phyloP scores from a whole-genome alignment of 2,329 filamentous ascomycete genomes.

The Phaeosphaeriaceae sp. region DNA sequence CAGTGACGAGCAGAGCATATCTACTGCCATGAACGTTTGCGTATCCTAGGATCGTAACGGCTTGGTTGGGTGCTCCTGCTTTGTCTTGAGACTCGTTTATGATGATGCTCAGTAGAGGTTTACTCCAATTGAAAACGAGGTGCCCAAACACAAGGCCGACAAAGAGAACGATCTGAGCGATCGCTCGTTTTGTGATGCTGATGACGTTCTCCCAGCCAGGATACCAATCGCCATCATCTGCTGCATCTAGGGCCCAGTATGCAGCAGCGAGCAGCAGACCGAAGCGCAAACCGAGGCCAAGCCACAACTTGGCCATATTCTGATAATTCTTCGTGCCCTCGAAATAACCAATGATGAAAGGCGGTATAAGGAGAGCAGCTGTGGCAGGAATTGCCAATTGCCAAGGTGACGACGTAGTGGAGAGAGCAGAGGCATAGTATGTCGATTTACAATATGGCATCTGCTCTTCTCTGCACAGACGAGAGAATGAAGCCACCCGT shows the following conservation, averaged over 20 bases:
- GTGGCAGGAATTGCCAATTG: constrained; percentile 82
- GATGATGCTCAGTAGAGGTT: constrained; percentile 81
- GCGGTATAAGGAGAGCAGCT: constrained; percentile 75
- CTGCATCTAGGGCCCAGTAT: constrained; percentile 90
- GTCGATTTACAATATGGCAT: constrained; percentile 97
- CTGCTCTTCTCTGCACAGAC: constrained; percentile 95
- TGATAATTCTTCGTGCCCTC: constrained; percentile 85
- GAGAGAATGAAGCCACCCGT: constrained; percentile 83
- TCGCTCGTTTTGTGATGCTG: constrained; percentile 76
- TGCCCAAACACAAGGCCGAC: constrained; percentile 84
- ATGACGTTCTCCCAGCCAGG: constrained; percentile 60
- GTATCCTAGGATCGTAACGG: constrained; percentile 85
- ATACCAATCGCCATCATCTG: constrained; percentile 86
- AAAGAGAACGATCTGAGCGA: constrained; percentile 82
- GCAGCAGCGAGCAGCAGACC: constrained; percentile 77
- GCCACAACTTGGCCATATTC: constrained; percentile 83
- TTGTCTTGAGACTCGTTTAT: constrained; percentile 36
- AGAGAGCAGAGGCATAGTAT: constrained; percentile 90
- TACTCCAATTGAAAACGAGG: constrained; percentile 84
- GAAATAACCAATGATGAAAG: constrained; percentile 81
- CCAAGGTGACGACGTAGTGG: constrained; percentile 92
- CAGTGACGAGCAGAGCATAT: constrained; percentile 83
- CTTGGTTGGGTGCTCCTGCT: constrained; percentile 44
- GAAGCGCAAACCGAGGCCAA: constrained; percentile 78
- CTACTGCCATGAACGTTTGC: constrained; percentile 91